These are phyloP conservation scores for Neocucurbitaria cava DNA, from an alignment of 2,329 filamentous ascomycete genomes.

Conservation along the genomic window DNA sequence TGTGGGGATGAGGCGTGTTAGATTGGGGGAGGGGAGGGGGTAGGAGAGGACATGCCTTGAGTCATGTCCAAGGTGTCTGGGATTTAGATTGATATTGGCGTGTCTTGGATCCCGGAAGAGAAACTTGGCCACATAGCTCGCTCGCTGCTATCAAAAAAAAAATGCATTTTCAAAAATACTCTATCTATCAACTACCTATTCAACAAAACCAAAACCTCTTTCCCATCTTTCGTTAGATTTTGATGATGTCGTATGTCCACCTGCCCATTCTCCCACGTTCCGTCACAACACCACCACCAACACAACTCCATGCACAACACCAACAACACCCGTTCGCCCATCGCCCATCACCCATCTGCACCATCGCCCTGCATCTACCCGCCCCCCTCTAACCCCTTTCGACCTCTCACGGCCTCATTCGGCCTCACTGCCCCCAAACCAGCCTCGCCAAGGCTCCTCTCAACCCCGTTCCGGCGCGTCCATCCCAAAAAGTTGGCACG, in stretches of 20 bases:
- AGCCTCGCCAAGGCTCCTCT: background rate
- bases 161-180: too few relatives aligned
- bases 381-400: background rate
- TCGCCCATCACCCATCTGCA: background rate
- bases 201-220: too few relatives aligned
- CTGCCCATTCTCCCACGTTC: background rate
- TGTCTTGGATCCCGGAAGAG: too few relatives aligned
- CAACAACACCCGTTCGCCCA: background rate
- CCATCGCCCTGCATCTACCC: background rate
- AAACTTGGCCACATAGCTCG: too few relatives aligned
- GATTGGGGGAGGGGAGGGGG: too few relatives aligned
- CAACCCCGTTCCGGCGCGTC: background rate
- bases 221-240: background rate
- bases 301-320: background rate
- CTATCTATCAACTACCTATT: too few relatives aligned
- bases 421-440: background rate
- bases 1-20: slow-evolving; percentile 24
- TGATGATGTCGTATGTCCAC: too few relatives aligned
- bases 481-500: background rate
- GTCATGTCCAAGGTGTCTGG: too few relatives aligned
- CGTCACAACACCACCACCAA: background rate
- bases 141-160: too few relatives aligned
- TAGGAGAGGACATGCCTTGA: too few relatives aligned
- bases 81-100: too few relatives aligned
- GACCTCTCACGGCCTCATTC: background rate